Evolutionary conservation across 1,284 basidiomycete genomes (phyloP), one percentile per base, ranked within the genome.

Genomic region (Trichosporon faecale): DNA sequence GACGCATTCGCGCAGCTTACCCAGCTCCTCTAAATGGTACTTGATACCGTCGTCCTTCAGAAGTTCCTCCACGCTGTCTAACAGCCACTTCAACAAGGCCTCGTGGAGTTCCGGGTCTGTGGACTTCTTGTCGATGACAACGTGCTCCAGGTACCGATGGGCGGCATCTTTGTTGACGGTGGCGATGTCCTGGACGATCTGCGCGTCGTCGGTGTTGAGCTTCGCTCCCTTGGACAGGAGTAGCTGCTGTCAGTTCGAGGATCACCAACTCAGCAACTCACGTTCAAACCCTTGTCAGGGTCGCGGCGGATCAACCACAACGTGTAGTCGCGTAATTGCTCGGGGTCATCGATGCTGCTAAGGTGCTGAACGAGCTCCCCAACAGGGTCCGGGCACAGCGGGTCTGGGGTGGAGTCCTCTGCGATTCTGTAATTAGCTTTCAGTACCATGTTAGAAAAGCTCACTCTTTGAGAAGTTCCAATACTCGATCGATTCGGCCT

Each of bases 251-350:
- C 18, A 60, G 67, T 46, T 18, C 18, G n/a, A 46, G 6, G 8
- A 46, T 23, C 25, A 55, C 0, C 27, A 49, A 37, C 12, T 40
- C 60, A n/a, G n/a, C n/a, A 61, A 77, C 83, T 66, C 74, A 93
- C 93, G 84, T 89, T 88, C 40, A 96, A 79, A 0, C 90, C 93
- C 46, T 88, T 87, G 21, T 90, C 89, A 0, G 88, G 84, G 79
- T 92, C 89, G 29, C 87, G 87, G 74, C 87, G 87, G 0, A 89
- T 86, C 25, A 98, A 82, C 94, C 95, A 96, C 5, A 93, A 81
- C 0, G 88, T 91, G 88, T 93, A 95, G 66, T 88, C 86, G 70
- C 90, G 88, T 3, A 89, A 88, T 63, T 93, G 76, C 5, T 84
- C 79, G 27, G 88, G 86, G 77, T 92, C 89, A 55, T 87, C 86